Conservation (phyloP, 2,329 filamentous ascomycete species). For the Colletotrichum horii region DNA sequence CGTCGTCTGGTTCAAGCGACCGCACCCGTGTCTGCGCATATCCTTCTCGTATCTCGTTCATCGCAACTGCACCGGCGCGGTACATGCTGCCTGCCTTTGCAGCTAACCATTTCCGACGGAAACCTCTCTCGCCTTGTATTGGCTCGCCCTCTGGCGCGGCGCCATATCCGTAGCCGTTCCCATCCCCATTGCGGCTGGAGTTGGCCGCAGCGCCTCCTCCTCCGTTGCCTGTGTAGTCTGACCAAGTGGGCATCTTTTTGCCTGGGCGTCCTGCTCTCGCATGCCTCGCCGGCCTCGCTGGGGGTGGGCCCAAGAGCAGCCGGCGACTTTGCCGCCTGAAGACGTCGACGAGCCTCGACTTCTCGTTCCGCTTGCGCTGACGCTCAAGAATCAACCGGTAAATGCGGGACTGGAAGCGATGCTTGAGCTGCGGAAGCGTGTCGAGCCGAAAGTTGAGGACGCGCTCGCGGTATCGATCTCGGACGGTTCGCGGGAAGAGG, state of each 20-base stretch:
- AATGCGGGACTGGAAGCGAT: slow-evolving; percentile 75
- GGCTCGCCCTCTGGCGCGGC: slow-evolving; percentile 28
- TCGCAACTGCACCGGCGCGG: slow-evolving; percentile 59
- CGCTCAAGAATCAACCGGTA: slow-evolving; percentile 75
- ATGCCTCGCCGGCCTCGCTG: slow-evolving; percentile 33
- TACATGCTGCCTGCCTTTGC: slow-evolving; percentile 65
- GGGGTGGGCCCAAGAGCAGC: slow-evolving; percentile 48
- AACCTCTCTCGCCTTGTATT: slow-evolving; percentile 64
- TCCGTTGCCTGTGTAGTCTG: slow-evolving; percentile 19
- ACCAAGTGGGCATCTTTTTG: slow-evolving; percentile 25
- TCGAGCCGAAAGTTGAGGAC: slow-evolving; percentile 77
- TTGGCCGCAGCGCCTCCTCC: slow-evolving; percentile 7
- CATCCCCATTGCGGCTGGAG: background rate
- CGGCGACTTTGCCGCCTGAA: slow-evolving; percentile 46
- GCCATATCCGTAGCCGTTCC: slow-evolving; percentile 37
- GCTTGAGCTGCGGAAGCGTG: slow-evolving; percentile 73
- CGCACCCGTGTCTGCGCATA: slow-evolving; percentile 58
- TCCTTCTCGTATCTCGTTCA: slow-evolving; percentile 64
- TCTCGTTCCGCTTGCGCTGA: slow-evolving; percentile 60
- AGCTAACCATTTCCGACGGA: slow-evolving; percentile 79
- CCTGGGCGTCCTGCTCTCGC: slow-evolving; percentile 27
- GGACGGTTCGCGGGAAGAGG: slow-evolving; percentile 69
- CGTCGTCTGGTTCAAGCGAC: slow-evolving; percentile 37
- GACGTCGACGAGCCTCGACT: slow-evolving; percentile 50
- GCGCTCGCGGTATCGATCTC: slow-evolving; percentile 67